These are phyloP conservation scores for Linum trigynum DNA, from an alignment of 345 rosid genomes.

Conservation along the genomic window DNA sequence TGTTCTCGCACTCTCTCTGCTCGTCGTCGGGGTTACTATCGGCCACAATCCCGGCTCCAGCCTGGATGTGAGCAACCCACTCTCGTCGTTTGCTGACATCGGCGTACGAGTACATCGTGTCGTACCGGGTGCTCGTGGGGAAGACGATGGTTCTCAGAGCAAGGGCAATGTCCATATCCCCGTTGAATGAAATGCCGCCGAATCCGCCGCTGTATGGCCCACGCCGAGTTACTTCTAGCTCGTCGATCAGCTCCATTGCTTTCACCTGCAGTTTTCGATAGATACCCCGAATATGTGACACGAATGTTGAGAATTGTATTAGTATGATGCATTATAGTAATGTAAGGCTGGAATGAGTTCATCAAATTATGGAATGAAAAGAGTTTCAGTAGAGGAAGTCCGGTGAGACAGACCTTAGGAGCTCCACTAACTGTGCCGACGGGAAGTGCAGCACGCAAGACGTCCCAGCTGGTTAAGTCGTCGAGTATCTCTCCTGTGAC, in stretches of 20 bases:
- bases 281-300: not conserved
- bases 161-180: constrained; percentile 87
- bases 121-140: constrained; percentile 52
- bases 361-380: not conserved
- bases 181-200: constrained; percentile 75
- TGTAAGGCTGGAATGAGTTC: not conserved
- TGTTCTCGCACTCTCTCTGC: constrained; percentile 84
- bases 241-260: constrained; percentile 92
- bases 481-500: constrained; percentile 75
- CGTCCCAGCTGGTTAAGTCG: constrained; percentile 79
- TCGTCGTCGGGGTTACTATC: constrained; percentile 86
- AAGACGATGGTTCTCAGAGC: constrained; percentile 74
- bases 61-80: constrained; percentile 86
- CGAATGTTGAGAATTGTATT: not conserved
- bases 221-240: constrained; percentile 71
- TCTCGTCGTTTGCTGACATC: constrained; percentile 53
- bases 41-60: constrained; percentile 91
- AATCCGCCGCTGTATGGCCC: constrained; percentile 96
- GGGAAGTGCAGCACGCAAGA: constrained; percentile 78
- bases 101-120: constrained; percentile 74
- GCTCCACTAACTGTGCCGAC: constrained; percentile 98
- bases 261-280: constrained; percentile 45
- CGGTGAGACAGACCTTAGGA: constrained; percentile 54
- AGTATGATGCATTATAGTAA: not conserved
- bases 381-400: not conserved